Percentiles rank a stretch among this genome's conserved stretches.
phyloP scores from a whole-genome alignment of 441 rosid species.

The Pelargonium myrrhifolium region DNA sequence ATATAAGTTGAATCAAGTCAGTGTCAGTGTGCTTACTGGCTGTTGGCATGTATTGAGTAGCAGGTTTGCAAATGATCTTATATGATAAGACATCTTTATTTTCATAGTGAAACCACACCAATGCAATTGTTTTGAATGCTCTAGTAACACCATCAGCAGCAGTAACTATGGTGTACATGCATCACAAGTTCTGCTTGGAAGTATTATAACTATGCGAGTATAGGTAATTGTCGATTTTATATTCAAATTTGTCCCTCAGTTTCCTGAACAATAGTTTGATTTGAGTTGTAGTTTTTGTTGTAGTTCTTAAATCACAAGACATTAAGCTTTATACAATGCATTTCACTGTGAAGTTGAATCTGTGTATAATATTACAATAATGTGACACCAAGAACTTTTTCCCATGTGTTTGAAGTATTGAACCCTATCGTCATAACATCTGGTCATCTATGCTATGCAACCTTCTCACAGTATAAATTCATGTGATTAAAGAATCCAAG shows the following conservation, averaged over 20 bases:
- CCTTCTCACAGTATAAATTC: neutral
- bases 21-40: neutral
- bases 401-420: neutral
- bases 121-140: neutral
- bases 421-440: neutral
- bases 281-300: neutral
- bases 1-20: neutral
- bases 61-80: neutral
- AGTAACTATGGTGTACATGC: neutral
- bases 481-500: neutral
- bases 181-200: neutral
- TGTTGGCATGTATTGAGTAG: neutral
- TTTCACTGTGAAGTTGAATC: neutral
- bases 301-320: neutral
- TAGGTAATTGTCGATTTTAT: neutral
- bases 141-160: neutral
- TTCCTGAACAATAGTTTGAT: neutral
- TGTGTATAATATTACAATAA: neutral
- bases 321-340: neutral
- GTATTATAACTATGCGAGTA: neutral
- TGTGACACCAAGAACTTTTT: neutral
- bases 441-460: neutral
- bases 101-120: neutral
- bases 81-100: slow-evolving; percentile 4
- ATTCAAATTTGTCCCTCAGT: neutral